These are phyloP conservation scores for Saccharomyces hybrid DNA, from an alignment of 1,139 yeast genomes.

Conservation along the genomic window DNA sequence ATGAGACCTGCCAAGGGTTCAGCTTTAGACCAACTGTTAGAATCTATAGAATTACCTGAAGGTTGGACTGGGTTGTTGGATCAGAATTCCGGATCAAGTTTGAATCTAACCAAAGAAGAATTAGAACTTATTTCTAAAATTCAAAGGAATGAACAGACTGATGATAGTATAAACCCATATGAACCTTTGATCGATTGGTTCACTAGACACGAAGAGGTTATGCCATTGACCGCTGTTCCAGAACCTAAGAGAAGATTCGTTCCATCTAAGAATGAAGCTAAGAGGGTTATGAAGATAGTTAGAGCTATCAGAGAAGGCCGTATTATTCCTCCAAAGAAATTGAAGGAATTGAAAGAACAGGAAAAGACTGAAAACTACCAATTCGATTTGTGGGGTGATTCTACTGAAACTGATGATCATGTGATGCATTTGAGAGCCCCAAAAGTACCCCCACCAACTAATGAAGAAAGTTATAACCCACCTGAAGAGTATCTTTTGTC, in stretches of 20 bases:
- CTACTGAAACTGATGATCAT: slow-evolving; percentile 55
- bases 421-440: slow-evolving; percentile 93
- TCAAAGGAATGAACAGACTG: slow-evolving; percentile 78
- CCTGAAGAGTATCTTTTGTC: slow-evolving; percentile 87
- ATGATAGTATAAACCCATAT: slow-evolving; percentile 74
- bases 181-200: slow-evolving; percentile 96
- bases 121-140: slow-evolving; percentile 80
- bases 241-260: slow-evolving; percentile 96
- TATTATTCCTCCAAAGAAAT: slow-evolving; percentile 66
- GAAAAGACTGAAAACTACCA: slow-evolving; percentile 43
- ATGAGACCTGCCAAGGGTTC: slow-evolving; percentile 98
- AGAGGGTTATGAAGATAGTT: slow-evolving; percentile 91
- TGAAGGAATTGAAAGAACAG: slow-evolving; percentile 45
- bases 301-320: slow-evolving; percentile 94
- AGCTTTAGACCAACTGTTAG: slow-evolving; percentile 83
- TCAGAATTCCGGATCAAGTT: slow-evolving; percentile 78
- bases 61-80: slow-evolving; percentile 98
- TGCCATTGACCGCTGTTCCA: slow-evolving; percentile 89
- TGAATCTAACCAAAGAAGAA: slow-evolving; percentile 84
- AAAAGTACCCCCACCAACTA: slow-evolving; percentile 88
- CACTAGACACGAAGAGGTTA: slow-evolving; percentile 72
- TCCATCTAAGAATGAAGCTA: slow-evolving; percentile 95
- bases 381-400: slow-evolving; percentile 83
- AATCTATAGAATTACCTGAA: slow-evolving; percentile 85
- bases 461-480: slow-evolving; percentile 94